Evolutionary conservation across 805 yeast species (phyloP), one percentile per base, ranked within the genome.

Genomic region (Yarrowia bubula): DNA sequence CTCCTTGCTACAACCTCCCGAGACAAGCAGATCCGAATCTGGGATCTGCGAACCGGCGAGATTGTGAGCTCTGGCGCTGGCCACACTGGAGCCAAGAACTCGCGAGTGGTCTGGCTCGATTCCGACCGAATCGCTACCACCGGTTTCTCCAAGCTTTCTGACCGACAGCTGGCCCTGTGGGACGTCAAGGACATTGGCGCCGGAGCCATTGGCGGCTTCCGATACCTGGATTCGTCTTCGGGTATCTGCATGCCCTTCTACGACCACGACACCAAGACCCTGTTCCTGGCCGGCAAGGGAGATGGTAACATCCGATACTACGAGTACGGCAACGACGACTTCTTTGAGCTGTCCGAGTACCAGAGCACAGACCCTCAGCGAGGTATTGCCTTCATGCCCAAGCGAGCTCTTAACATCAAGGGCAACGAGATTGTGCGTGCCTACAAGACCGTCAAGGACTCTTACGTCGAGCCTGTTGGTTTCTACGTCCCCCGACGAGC

Each of bases 161-260:
- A 95, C 74, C 90, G 99, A 75, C 98, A 95, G 78, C 80, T 93
- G 67, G 99, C 95, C 71, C 80, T 95, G 66, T 95, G 99, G 99
- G 92, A 95, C 71, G 81, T 92, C 18, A 80, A 82, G 38, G 84
- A 88, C 70, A 79, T 95, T 64, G 86, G 78, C 10, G 81, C 81
- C 57, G 98, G 98, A 38, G 92, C 97, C 50, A 84, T 95, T 69
- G 96, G 92, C 62, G 98, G 96, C 0, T 91, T 92, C 75, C 82
- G 88, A 72, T 84, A 87, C 44, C 83, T 95, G 57, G 99, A 96
- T 74, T 84, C 96, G 28, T 88, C 96, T 4, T 89, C 98, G 1
- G 99, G 99, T 71, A 89, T 95, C 46, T 79, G 92, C 75, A 89
- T 95, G 84, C 99, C 99, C 33, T 84, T 89, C 71, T 95, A 79